Evolutionary conservation across 1,284 basidiomycete genomes (phyloP), one percentile per base, ranked within the genome.

Genomic region (Microbotryum violaceum): DNA sequence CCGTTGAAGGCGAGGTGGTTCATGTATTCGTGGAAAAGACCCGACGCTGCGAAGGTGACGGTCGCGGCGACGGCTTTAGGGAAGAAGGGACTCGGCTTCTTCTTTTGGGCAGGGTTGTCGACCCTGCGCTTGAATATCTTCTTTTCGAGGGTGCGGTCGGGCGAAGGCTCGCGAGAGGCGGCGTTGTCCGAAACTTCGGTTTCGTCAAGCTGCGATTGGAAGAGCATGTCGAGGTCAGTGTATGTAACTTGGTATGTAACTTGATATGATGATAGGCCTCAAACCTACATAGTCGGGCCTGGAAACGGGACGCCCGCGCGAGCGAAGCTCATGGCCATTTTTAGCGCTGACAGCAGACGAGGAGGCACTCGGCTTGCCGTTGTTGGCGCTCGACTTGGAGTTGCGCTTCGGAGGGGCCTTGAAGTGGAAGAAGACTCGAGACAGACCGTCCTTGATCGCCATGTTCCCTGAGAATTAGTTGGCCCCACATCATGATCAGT

Each of bases 361-460:
- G n/a, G 27, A 31, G 37, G 37, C 51, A 53, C 33, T 53, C 51
- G 51, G 27, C 31, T 53, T 53, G 51, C 23, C 51, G 33, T 53
- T 53, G 51, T 31, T n/a, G 23, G 25, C 51, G 12, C 51, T 53
- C 29, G 18, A 2, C 7, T 33, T 23, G 27, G 12, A 23, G 20
- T 25, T 54, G 21, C 31, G 33, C 14, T 33, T 16, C 6, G 47
- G 47, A 20, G 56, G 56, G 12, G 56, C 56, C 33, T 57, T 57
- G 48, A 57, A 50, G 56, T 57, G 56, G 48, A 57, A 57, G 33
- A 57, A 57, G 29, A 57, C 56, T 10, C 56, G 56, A n/a, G 47
- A 37, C 3, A 57, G 23, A 20, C 56, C 56, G 14, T 57, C 56
- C 23, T 57, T 57, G 48, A 57, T 49, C 4, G 47, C 56, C 18